Percentiles rank a stretch among this genome's conserved stretches.
Conservation (phyloP, 78 protist genomes). For the Speleostelium caveatum region DNA sequence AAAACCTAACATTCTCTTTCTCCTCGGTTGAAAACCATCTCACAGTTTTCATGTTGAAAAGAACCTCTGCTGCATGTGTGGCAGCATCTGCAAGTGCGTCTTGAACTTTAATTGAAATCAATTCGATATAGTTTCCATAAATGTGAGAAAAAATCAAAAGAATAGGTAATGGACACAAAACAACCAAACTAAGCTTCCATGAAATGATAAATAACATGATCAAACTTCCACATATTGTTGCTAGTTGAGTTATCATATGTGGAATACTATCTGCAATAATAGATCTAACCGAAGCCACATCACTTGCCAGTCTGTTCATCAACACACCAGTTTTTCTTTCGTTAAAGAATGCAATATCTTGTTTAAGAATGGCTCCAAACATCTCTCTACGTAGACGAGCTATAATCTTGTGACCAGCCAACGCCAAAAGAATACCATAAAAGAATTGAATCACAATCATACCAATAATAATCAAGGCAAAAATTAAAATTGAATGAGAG, state of each 20-base stretch:
- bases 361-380: conserved; percentile 40
- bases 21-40: conserved; percentile 83
- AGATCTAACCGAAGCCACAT: conserved; percentile 65
- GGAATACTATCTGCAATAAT: conserved; percentile 61
- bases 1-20: conserved; percentile 4
- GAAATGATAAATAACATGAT: conserved; percentile 67
- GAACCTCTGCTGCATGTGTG: conserved; percentile 42
- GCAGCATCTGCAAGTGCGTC: conserved; percentile 86
- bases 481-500: conserved; percentile 22
- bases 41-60: conserved; percentile 84
- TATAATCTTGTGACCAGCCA: conserved; percentile 78
- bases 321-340: conserved; percentile 90
- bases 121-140: conserved; percentile 63
- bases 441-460: conserved; percentile 52
- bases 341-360: conserved; percentile 93
- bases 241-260: conserved; percentile 45
- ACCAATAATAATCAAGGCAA: conserved; percentile 70
- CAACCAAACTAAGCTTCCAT: conserved; percentile 62
- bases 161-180: conserved; percentile 52
- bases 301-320: conserved; percentile 87
- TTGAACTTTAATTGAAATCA: conserved; percentile 63
- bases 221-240: conserved; percentile 26
- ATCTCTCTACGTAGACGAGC: conserved; percentile 74
- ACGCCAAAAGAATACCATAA: conserved; percentile 49
- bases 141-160: conserved; percentile 38